These are phyloP conservation scores for Bruguiera gymnorhiza DNA, from an alignment of 345 rosid genomes.

Conservation along the genomic window DNA sequence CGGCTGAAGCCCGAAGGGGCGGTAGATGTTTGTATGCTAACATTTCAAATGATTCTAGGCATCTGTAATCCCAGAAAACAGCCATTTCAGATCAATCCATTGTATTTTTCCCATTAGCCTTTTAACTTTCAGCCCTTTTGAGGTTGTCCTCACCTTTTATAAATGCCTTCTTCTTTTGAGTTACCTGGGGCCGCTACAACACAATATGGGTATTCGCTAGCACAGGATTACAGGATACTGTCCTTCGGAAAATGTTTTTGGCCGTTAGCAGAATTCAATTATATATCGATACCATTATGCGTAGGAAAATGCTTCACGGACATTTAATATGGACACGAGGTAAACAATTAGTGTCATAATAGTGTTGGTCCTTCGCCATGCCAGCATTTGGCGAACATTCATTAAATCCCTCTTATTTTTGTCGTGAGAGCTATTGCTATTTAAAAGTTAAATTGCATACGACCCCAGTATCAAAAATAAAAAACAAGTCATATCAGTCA, in stretches of 20 bases:
- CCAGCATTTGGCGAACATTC: neutral
- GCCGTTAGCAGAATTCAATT: no score
- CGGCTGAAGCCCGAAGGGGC: conserved; percentile 14
- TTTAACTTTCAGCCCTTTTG: conserved; percentile 73
- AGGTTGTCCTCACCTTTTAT: conserved; percentile 42
- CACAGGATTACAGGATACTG: neutral
- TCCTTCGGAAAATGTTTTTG: no score
- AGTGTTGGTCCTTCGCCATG: neutral
- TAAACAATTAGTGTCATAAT: no score
- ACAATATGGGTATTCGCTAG: conserved; percentile 9
- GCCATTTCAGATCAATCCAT: conserved; percentile 26
- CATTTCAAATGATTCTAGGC: neutral
- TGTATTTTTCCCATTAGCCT: conserved; percentile 28
- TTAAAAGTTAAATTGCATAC: conserved; percentile 5
- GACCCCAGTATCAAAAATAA: neutral
- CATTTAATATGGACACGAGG: no score
- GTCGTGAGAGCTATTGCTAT: neutral
- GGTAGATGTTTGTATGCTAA: conserved; percentile 13
- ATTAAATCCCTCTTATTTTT: neutral
- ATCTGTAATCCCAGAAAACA: conserved; percentile 29
- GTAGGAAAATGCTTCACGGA: no score
- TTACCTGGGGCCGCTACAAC: conserved; percentile 4
- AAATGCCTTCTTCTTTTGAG: conserved; percentile 26
- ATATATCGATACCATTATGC: no score
- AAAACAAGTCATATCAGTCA: conserved; percentile 13